A percentile compares a stretch with the other conserved stretches of the same genome.
These are phyloP conservation scores for Verticillium tricorpus DNA, from an alignment of 2,329 filamentous ascomycete genomes.

Conservation along the genomic window DNA sequence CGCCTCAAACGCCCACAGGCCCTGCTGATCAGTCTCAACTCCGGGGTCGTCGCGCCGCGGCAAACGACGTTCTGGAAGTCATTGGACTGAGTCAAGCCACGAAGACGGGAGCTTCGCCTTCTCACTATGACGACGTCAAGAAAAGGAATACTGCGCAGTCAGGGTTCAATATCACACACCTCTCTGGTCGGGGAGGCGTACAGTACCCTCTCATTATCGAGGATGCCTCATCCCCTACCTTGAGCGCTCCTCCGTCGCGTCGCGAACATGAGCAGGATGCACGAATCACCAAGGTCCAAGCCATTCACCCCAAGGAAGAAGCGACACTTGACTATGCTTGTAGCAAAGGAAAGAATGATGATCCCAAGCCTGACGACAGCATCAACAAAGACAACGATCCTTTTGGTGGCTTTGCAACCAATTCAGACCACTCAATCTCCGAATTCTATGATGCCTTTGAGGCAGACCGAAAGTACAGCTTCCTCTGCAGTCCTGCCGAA, in stretches of 20 bases:
- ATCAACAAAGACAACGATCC: not conserved
- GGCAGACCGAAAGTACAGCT: constrained; percentile 3
- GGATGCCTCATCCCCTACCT: not conserved
- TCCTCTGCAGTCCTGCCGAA: constrained; percentile 7
- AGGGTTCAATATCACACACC: not conserved
- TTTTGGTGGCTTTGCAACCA: not conserved
- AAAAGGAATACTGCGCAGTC: constrained; percentile 2
- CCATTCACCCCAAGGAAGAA: not conserved
- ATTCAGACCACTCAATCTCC: not conserved
- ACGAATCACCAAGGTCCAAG: too few relatives aligned
- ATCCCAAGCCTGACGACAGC: not conserved
- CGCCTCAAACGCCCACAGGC: constrained; percentile 1
- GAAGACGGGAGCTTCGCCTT: not conserved
- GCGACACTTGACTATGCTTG: not conserved
- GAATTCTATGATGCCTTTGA: not conserved
- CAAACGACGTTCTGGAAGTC: not conserved
- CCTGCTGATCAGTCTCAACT: not conserved
- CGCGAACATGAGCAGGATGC: not conserved
- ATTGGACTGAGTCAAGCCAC: not conserved
- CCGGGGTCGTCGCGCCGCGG: not conserved
- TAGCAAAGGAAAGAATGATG: not conserved
- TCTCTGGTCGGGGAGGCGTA: constrained; percentile 4
- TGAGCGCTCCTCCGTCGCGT: not conserved
- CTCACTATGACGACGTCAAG: constrained; percentile 8
- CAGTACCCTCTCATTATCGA: constrained; percentile 2